Percentiles rank a stretch among this genome's conserved stretches.
These are phyloP conservation scores for Cenchrus fungigraminus DNA, from an alignment of 176 grass and related monocot genomes.

Conservation along the genomic window DNA sequence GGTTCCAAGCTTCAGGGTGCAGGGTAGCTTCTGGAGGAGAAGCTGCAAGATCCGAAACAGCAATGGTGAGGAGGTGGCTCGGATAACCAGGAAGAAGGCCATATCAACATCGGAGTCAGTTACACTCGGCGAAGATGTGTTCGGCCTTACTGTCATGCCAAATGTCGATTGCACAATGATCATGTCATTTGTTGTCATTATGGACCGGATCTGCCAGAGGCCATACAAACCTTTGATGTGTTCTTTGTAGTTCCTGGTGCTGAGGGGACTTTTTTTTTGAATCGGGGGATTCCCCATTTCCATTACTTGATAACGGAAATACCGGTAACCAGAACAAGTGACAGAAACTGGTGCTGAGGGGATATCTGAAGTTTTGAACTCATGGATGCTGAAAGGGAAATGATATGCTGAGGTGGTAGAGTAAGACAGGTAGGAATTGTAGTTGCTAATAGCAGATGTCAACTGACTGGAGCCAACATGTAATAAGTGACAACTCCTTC, in stretches of 20 bases:
- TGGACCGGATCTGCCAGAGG: constrained; percentile 78
- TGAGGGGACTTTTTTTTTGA: not conserved
- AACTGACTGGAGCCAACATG: not conserved
- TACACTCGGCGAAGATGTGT: constrained; percentile 70
- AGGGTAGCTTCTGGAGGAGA: constrained; percentile 75
- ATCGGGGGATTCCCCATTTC: too few relatives aligned
- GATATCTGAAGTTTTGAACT: not conserved
- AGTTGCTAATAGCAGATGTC: not conserved
- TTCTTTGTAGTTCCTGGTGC: constrained; percentile 23
- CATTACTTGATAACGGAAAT: too few relatives aligned
- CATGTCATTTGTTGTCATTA: constrained; percentile 77
- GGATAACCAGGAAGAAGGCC: constrained; percentile 57
- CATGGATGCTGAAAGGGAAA: not conserved
- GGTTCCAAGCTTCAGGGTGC: constrained; percentile 48
- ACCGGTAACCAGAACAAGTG: too few relatives aligned
- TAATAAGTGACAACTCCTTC: not conserved
- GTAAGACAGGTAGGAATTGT: not conserved
- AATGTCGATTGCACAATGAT: constrained; percentile 49
- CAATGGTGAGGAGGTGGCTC: constrained; percentile 58
- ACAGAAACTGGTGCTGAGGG: not conserved
- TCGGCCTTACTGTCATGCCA: constrained; percentile 64
- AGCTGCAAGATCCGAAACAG: constrained; percentile 59
- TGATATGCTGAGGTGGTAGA: not conserved
- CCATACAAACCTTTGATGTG: constrained; percentile 55
- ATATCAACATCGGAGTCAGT: not conserved